These are phyloP conservation scores for Usnea hakonensis DNA, from an alignment of 495 filamentous ascomycete species.

Conservation along the genomic window DNA sequence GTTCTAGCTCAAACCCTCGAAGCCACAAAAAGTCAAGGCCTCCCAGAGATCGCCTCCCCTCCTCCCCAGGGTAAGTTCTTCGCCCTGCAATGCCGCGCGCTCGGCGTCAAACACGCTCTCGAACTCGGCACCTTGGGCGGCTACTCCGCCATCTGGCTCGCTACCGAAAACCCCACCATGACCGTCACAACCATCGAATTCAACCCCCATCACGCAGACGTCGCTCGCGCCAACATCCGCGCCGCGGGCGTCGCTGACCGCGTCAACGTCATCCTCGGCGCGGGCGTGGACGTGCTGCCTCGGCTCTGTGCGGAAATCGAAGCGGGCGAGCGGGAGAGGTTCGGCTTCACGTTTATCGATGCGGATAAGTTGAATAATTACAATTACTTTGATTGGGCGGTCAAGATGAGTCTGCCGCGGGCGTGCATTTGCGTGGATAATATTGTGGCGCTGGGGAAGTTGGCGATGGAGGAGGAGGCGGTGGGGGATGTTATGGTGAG, in stretches of 20 bases:
- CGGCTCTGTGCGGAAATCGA: slow-evolving; percentile 27
- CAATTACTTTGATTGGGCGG: slow-evolving; percentile 41
- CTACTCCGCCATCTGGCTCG: slow-evolving; percentile 46
- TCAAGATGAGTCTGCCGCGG: slow-evolving; percentile 31
- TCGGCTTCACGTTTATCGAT: slow-evolving; percentile 48
- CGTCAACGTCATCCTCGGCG: slow-evolving; percentile 40
- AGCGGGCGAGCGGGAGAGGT: slow-evolving; percentile 24
- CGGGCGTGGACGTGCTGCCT: slow-evolving; percentile 38
- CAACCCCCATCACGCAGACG: slow-evolving; percentile 31
- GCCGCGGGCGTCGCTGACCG: slow-evolving; percentile 20
- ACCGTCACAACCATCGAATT: slow-evolving; percentile 43
- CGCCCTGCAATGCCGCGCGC: slow-evolving; percentile 32
- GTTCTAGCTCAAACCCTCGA: slow-evolving; percentile 3
- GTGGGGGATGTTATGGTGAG: slow-evolving; percentile 19
- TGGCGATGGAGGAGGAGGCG: slow-evolving; percentile 20
- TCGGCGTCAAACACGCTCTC: slow-evolving; percentile 36
- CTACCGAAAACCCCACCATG: slow-evolving; percentile 27
- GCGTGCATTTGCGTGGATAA: slow-evolving; percentile 43
- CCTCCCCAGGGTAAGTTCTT: slow-evolving; percentile 37
- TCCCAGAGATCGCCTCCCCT: slow-evolving; percentile 33
- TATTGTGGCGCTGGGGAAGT: slow-evolving; percentile 29
- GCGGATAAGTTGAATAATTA: slow-evolving; percentile 43
- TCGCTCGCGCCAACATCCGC: slow-evolving; percentile 38
- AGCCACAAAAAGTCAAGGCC: slow-evolving; percentile 1
- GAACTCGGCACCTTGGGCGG: slow-evolving; percentile 48